Conservation (phyloP, 2,329 filamentous ascomycete genomes). For the Bipolaris cookei region DNA sequence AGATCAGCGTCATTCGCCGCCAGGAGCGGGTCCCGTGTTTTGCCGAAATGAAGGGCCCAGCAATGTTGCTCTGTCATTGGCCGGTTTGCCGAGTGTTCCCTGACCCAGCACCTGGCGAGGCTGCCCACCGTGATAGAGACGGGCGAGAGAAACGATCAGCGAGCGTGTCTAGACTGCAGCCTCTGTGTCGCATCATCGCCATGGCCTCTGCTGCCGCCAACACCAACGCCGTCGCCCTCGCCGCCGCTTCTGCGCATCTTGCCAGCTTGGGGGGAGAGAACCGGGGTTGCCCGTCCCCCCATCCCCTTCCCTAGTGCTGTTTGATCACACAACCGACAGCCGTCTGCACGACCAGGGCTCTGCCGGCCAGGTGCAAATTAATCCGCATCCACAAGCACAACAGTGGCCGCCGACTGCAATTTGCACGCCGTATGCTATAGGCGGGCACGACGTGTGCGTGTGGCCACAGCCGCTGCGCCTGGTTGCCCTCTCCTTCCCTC, state of each 20-base stretch:
- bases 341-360: constrained; percentile 25
- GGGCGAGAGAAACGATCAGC: background rate
- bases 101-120: background rate
- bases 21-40: constrained; percentile 15
- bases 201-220: background rate
- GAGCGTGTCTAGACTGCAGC: background rate
- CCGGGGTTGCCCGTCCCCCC: constrained; percentile 3
- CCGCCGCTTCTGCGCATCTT: background rate
- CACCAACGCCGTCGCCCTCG: too few relatives aligned
- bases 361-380: constrained; percentile 27
- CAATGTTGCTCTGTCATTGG: constrained; percentile 25
- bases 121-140: background rate
- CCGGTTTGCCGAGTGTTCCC: background rate
- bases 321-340: constrained; percentile 27
- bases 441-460: too few relatives aligned
- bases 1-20: constrained; percentile 10
- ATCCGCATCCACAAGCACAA: constrained; percentile 14
- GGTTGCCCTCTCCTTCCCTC: background rate
- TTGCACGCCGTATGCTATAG: constrained; percentile 2
- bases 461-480: background rate
- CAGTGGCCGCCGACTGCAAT: constrained; percentile 9
- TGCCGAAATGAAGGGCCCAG: constrained; percentile 25
- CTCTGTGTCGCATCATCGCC: constrained; percentile 3
- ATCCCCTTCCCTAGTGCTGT: constrained; percentile 24
- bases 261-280: background rate